These are phyloP conservation scores for Aegilops sharonensis DNA, from an alignment of 176 grass and related monocot genomes.

Conservation along the genomic window DNA sequence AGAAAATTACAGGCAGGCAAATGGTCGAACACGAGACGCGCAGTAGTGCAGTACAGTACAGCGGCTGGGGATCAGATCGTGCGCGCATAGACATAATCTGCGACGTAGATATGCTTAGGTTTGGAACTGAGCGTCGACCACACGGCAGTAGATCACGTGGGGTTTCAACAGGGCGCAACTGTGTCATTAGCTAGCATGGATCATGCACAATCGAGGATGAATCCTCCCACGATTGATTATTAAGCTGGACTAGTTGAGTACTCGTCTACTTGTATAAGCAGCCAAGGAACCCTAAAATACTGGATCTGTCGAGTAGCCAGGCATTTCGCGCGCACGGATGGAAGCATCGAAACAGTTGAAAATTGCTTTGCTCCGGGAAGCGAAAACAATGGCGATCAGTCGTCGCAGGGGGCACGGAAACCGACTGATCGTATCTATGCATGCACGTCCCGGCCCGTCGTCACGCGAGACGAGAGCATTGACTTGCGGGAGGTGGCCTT, in stretches of 20 bases:
- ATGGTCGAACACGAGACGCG: background rate
- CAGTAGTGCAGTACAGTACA: background rate
- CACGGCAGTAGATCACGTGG: background rate
- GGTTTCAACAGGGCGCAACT: background rate
- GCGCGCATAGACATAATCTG: background rate
- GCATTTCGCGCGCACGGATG: slow-evolving; percentile 1
- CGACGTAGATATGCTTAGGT: background rate
- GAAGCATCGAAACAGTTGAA: slow-evolving; percentile 33
- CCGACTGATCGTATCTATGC: background rate
- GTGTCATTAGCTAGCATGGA: background rate
- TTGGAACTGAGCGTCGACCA: background rate
- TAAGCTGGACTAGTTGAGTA: background rate
- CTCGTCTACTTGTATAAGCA: too few relatives aligned
- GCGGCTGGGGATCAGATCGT: background rate
- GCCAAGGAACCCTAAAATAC: slow-evolving; percentile 20
- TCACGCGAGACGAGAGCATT: slow-evolving; percentile 6
- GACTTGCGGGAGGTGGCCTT: background rate
- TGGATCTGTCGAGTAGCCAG: slow-evolving; percentile 16
- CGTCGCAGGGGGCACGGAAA: slow-evolving; percentile 21
- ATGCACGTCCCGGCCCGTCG: slow-evolving; percentile 5
- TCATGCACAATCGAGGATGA: background rate
- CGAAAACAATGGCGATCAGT: background rate
- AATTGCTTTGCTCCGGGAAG: background rate
- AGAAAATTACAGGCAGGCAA: background rate
- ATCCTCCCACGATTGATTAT: background rate